A percentile compares a stretch with the other conserved stretches of the same genome.
Evolutionary conservation across 345 rosid genomes (phyloP).

Genomic region (Eucalyptus erythrocorys): DNA sequence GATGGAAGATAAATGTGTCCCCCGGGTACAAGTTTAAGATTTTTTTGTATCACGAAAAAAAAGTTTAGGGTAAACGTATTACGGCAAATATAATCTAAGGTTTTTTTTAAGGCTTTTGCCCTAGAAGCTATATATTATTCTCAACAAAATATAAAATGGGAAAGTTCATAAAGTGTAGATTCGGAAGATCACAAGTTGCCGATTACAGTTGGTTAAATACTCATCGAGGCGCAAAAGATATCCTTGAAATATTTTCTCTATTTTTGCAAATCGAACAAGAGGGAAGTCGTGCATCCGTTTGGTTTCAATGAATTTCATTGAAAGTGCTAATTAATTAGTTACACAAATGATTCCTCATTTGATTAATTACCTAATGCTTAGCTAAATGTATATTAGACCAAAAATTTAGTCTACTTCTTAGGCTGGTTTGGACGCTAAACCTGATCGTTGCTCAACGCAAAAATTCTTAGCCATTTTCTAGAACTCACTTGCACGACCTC

Average conservation of each 20-base stretch:
- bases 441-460: not conserved
- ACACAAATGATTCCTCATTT: not conserved
- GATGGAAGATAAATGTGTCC: not conserved
- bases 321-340: not conserved
- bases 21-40: too few relatives aligned
- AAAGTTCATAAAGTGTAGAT: not conserved
- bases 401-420: not conserved
- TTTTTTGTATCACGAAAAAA: too few relatives aligned
- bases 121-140: not conserved
- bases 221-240: not conserved
- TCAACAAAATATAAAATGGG: not conserved
- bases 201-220: not conserved
- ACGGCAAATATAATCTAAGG: too few relatives aligned
- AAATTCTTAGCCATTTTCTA: not conserved
- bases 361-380: not conserved
- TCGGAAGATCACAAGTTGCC: not conserved
- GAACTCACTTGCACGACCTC: not conserved
- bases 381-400: not conserved
- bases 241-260: not conserved
- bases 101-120: not conserved
- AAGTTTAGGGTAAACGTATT: rapidly evolving
- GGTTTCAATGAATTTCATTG: not conserved
- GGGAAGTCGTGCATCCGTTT: not conserved
- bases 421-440: not conserved
- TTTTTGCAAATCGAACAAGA: not conserved